These are phyloP conservation scores for Trichosanthes cucumerina DNA, from an alignment of 306 rosid genomes.

Conservation along the genomic window DNA sequence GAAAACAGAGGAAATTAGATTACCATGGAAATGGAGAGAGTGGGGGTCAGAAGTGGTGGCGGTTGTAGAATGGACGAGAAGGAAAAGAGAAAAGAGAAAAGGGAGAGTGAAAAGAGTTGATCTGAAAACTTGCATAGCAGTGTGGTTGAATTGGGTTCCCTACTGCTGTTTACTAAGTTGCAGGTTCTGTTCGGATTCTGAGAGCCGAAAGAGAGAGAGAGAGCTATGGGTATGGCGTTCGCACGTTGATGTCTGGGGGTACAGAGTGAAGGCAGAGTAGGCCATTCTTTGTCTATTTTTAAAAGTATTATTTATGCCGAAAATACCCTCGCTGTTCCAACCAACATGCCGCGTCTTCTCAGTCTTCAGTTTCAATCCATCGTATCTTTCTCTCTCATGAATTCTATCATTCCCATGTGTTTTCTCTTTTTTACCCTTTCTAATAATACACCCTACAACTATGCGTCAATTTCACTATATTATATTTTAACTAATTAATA, in stretches of 20 bases:
- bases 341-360: neutral
- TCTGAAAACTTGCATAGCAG: neutral
- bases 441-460: no score
- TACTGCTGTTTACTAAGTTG: neutral
- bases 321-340: neutral
- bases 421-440: neutral
- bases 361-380: no score
- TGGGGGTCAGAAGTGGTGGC: neutral
- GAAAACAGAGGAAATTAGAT: neutral
- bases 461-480: no score
- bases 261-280: neutral
- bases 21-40: neutral
- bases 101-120: neutral
- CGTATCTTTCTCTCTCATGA: no score
- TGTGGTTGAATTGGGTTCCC: neutral
- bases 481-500: no score
- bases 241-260: neutral
- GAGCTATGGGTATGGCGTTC: neutral
- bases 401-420: neutral
- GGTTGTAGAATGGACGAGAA: neutral
- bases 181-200: neutral
- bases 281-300: neutral
- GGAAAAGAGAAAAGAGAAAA: neutral
- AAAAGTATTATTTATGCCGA: neutral
- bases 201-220: neutral